These are phyloP conservation scores for Venturia effusa DNA, from an alignment of 2,329 filamentous ascomycete species.

Conservation along the genomic window DNA sequence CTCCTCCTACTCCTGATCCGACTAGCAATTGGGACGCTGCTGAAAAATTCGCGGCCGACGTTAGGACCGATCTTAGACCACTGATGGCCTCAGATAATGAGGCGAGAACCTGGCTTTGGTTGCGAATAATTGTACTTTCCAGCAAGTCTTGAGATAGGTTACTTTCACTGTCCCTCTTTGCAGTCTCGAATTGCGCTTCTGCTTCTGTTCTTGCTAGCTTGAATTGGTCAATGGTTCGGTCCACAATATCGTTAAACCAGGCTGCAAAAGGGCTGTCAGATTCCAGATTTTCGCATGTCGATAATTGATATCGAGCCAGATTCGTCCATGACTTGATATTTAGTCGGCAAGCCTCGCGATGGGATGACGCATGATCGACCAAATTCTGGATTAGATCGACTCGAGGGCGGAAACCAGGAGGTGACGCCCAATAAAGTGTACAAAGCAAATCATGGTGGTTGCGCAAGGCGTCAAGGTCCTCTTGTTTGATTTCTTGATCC, in stretches of 20 bases:
- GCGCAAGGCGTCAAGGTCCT: slow-evolving; percentile 45
- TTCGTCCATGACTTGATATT: slow-evolving; percentile 49
- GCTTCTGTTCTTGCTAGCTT: slow-evolving; percentile 45
- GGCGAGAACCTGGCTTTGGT: slow-evolving; percentile 46
- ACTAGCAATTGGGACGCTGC: slow-evolving; percentile 33
- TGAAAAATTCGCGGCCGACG: slow-evolving; percentile 28
- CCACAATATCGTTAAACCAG: slow-evolving; percentile 45
- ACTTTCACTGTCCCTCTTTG: slow-evolving; percentile 24
- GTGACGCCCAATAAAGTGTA: slow-evolving; percentile 47
- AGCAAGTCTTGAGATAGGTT: slow-evolving; percentile 36
- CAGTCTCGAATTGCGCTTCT: slow-evolving; percentile 38
- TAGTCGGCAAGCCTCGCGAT: slow-evolving; percentile 48
- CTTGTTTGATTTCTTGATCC: slow-evolving; percentile 40
- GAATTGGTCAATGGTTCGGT: slow-evolving; percentile 44
- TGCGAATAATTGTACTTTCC: slow-evolving; percentile 41
- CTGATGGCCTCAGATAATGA: slow-evolving; percentile 42
- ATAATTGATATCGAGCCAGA: slow-evolving; percentile 45
- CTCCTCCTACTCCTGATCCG: slow-evolving; percentile 31
- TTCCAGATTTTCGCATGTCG: slow-evolving; percentile 36
- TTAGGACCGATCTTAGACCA: slow-evolving; percentile 39
- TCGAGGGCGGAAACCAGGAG: slow-evolving; percentile 41
- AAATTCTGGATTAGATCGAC: slow-evolving; percentile 41
- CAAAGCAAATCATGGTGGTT: slow-evolving; percentile 53
- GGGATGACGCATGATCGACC: slow-evolving; percentile 46
- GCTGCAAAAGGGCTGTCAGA: slow-evolving; percentile 38